phyloP scores from a whole-genome alignment of 257 asterid genomes.

The Craterostigma plantagineum region DNA sequence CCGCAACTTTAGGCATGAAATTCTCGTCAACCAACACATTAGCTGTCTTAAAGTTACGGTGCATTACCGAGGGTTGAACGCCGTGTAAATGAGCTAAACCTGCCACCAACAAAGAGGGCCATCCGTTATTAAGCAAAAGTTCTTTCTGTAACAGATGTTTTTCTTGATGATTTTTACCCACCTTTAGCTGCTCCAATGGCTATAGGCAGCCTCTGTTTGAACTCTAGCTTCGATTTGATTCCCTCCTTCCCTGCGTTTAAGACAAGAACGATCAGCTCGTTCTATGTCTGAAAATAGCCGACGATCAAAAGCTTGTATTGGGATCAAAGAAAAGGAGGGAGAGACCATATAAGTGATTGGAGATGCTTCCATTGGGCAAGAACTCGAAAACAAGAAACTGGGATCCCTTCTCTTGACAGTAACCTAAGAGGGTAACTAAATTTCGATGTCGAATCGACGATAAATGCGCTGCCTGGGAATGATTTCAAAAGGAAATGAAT shows the following conservation, averaged over 20 bases:
- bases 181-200: conserved; percentile 76
- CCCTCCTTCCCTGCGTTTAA: conserved; percentile 22
- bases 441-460: conserved; percentile 38
- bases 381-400: conserved; percentile 58
- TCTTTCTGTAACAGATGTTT: neutral
- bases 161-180: conserved; percentile 5
- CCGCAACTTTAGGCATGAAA: conserved; percentile 60
- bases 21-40: conserved; percentile 67
- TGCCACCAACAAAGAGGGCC: conserved; percentile 11
- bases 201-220: conserved; percentile 55
- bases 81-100: conserved; percentile 54
- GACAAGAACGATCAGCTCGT: too few relatives aligned
- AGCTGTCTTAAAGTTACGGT: conserved; percentile 50
- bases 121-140: neutral
- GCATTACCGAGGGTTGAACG: conserved; percentile 32
- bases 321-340: neutral
- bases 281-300: too few relatives aligned
- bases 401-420: conserved; percentile 44
- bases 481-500: neutral
- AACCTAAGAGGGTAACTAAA: conserved; percentile 49
- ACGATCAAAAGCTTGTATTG: too few relatives aligned
- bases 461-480: conserved; percentile 30
- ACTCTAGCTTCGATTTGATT: conserved; percentile 37
- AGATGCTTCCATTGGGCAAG: conserved; percentile 49
- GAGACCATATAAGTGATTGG: conserved; percentile 47